Evolutionary conservation across 768 basidiomycete genomes (phyloP), one percentile per base, ranked within the genome.

Genomic region (Pulveroboletus sp.): DNA sequence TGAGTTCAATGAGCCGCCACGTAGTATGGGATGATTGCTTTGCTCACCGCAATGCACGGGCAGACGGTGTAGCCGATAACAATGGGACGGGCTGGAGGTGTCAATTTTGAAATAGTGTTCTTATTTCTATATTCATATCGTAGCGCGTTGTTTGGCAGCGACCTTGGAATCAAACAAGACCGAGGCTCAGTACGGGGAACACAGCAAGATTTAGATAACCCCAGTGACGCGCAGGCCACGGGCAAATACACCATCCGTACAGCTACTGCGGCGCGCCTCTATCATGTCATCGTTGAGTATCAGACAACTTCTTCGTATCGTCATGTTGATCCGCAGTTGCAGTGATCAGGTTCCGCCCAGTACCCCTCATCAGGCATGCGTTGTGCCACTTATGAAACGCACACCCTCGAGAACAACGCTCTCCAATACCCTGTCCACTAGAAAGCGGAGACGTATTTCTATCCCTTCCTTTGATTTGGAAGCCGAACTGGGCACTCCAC

Each of bases 361-460:
- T 29, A 65, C 63, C 27, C 65, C 65, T 14, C 63, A 46, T 49
- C 60, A 53, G 16, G 40, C 51, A 54, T 67, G 59, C 52, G 50
- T 49, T 26, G 63, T 51, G 53, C 56, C 62, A 60, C 57, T 47
- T 58, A 26, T 65, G 62, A 74, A 73, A 45, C 73, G 73, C 6
- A 64, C 66, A 6, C 62, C 68, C 8, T 71, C 72, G 24, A 64
- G 66, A 48, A 60, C 67, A 24, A 73, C 69, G 12, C 63, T 72
- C 36, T 71, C 71, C 8, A 73, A 70, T 47, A 62, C 69, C 32
- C 73, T 70, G 23, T 76, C 76, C 6, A 52, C 63, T 37, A 45
- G 68, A 45, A 77, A 77, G 53, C 62, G 73, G 30, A 63, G 75
- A 55, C 64, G 76, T 16, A 62, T 76, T 16, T 77, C 76, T 2